Evolutionary conservation across 257 asterid genomes (phyloP).

Genomic region (Apocynum venetum): DNA sequence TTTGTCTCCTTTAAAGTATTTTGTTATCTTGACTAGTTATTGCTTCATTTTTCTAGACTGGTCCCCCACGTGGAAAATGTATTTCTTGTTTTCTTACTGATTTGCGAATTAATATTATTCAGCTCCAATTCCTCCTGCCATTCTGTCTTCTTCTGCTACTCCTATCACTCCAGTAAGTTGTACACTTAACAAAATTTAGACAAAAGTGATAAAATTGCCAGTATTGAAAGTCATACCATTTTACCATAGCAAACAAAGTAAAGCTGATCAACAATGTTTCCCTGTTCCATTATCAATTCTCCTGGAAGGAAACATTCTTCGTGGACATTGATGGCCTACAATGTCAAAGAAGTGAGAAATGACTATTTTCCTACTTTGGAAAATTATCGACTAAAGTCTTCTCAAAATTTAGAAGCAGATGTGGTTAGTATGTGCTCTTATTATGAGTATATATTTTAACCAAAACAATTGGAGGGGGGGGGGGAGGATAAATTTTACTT

Average conservation of each 20-base stretch:
- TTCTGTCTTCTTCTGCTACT: neutral
- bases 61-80: neutral
- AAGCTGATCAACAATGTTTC: slow-evolving; percentile 48
- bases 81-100: neutral
- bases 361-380: neutral
- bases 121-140: neutral
- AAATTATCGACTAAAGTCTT: neutral
- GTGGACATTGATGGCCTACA: slow-evolving; percentile 50
- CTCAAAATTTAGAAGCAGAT: neutral
- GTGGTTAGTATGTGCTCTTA: neutral
- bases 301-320: slow-evolving; percentile 75
- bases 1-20: neutral
- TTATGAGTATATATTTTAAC: too few species aligned
- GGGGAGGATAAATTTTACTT: neutral
- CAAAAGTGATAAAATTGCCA: neutral
- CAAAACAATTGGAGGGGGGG: too few species aligned
- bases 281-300: slow-evolving; percentile 60
- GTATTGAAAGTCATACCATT: slow-evolving; percentile 34
- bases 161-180: neutral
- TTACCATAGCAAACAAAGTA: slow-evolving; percentile 59
- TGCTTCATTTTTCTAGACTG: neutral
- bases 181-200: neutral
- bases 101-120: neutral
- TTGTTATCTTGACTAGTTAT: neutral
- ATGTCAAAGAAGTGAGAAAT: slow-evolving; percentile 2